Conservation (phyloP, 208 protist genomes). For the Trypanosoma avium region DNA sequence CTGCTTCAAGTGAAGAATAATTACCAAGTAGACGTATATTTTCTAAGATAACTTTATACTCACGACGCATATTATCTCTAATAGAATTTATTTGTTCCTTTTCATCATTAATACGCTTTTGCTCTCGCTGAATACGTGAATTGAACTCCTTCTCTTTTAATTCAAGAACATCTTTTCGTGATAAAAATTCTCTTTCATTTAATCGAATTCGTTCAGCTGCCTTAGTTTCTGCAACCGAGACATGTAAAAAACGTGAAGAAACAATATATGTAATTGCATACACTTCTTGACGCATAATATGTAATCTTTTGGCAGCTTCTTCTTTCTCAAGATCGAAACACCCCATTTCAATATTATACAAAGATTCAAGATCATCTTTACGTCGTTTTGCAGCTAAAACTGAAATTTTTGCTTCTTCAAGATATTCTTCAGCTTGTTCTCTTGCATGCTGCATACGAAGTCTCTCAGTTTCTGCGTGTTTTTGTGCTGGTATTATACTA, state of each 20-base stretch:
- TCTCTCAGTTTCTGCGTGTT: conserved; percentile 23
- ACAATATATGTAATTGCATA: not conserved
- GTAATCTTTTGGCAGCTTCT: conserved; percentile 15
- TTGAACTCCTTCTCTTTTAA: conserved; percentile 30
- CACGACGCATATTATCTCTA: conserved; percentile 8
- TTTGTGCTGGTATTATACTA: conserved; percentile 19
- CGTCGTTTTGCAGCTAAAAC: conserved; percentile 1
- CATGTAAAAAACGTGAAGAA: conserved; percentile 18
- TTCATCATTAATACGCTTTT: conserved; percentile 19
- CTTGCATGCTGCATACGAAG: conserved; percentile 17
- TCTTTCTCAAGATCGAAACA: conserved; percentile 27
- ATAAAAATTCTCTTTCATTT: conserved; percentile 12
- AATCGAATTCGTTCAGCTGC: conserved; percentile 4
- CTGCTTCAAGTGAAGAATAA: conserved; percentile 6
- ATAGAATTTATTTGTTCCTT: conserved; percentile 8
- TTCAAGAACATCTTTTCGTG: conserved; percentile 20
- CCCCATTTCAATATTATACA: conserved; percentile 17
- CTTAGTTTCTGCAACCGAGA: conserved; percentile 4
- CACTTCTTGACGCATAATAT: conserved; percentile 24
- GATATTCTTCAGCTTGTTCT: conserved; percentile 19
- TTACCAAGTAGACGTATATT: conserved; percentile 10
- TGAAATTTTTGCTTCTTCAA: conserved; percentile 10
- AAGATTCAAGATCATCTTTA: conserved; percentile 15
- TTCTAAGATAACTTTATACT: conserved; percentile 20
- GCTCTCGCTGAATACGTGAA: conserved; percentile 25